These are phyloP conservation scores for Eimeria brunetti DNA, from an alignment of 169 alveolate genomes.

Conservation along the genomic window DNA sequence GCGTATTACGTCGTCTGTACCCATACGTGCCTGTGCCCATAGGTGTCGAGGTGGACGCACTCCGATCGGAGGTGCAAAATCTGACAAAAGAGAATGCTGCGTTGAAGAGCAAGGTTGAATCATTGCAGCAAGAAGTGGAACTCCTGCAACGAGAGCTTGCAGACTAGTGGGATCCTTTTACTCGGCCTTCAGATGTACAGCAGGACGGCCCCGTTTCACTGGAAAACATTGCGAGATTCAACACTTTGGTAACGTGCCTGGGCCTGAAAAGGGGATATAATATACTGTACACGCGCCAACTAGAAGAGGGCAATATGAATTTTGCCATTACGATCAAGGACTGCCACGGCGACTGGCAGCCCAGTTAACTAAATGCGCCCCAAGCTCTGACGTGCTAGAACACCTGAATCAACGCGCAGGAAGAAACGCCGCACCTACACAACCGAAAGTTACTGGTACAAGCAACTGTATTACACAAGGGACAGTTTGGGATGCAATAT, in stretches of 20 bases:
- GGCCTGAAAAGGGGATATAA: background rate
- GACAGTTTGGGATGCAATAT: background rate
- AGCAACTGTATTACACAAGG: background rate
- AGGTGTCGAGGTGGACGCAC: constrained; percentile 90
- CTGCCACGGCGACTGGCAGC: background rate
- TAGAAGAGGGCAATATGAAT: background rate
- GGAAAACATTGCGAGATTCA: background rate
- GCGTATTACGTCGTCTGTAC: background rate
- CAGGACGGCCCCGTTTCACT: background rate
- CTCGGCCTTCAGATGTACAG: background rate
- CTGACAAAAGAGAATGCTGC: constrained; percentile 87
- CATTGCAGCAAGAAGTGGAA: constrained; percentile 61
- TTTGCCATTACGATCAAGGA: background rate
- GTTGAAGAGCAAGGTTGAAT: constrained; percentile 75
- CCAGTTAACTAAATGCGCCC: background rate
- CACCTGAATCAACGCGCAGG: background rate
- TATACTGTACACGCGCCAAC: background rate
- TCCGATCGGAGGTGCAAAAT: constrained; percentile 90
- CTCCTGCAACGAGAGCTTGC: constrained; percentile 62
- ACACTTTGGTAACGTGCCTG: background rate
- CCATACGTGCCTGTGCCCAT: constrained; percentile 84
- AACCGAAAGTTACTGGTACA: background rate
- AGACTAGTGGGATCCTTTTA: background rate
- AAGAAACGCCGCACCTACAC: background rate
- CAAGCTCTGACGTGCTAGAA: background rate